Conservation (phyloP, 768 basidiomycete species). For the Bullera alba region DNA sequence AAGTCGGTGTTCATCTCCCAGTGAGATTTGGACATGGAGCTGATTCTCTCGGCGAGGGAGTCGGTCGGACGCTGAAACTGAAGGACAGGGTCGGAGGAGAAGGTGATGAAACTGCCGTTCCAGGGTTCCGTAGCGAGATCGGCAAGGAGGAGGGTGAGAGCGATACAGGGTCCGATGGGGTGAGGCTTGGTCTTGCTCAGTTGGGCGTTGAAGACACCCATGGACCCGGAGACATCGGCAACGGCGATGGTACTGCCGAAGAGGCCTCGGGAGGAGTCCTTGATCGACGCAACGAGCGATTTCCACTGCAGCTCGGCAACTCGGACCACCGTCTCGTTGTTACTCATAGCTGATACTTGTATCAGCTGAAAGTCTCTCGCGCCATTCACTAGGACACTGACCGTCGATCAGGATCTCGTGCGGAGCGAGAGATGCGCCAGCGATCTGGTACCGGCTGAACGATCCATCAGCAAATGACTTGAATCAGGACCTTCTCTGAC, state of each 20-base stretch:
- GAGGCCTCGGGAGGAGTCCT: slow-evolving; percentile 51
- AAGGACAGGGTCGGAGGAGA: slow-evolving; percentile 54
- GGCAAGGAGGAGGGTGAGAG: slow-evolving; percentile 62
- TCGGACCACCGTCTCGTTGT: slow-evolving; percentile 11
- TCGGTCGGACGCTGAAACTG: slow-evolving; percentile 50
- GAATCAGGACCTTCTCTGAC: not conserved
- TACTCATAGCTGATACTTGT: slow-evolving; percentile 2
- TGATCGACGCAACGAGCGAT: slow-evolving; percentile 53
- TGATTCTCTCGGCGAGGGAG: slow-evolving; percentile 43
- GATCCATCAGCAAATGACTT: slow-evolving; percentile 2
- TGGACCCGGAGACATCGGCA: slow-evolving; percentile 69
- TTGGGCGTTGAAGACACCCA: slow-evolving; percentile 49
- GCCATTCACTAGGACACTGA: slow-evolving; percentile 10
- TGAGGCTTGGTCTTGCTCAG: slow-evolving; percentile 3
- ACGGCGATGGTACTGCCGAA: slow-evolving; percentile 61
- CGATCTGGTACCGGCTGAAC: slow-evolving; percentile 51
- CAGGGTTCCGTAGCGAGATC: slow-evolving; percentile 61
- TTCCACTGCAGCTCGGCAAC: slow-evolving; percentile 65
- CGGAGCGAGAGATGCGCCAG: slow-evolving; percentile 56
- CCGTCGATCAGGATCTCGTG: slow-evolving; percentile 56
- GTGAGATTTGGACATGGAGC: slow-evolving; percentile 41
- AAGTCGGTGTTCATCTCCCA: slow-evolving; percentile 63
- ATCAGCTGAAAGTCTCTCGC: not conserved
- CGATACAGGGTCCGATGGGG: slow-evolving; percentile 60
- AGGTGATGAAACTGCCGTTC: slow-evolving; percentile 62